Evolutionary conservation across 805 yeast genomes (phyloP).

Genomic region (Sungouiella blattae): DNA sequence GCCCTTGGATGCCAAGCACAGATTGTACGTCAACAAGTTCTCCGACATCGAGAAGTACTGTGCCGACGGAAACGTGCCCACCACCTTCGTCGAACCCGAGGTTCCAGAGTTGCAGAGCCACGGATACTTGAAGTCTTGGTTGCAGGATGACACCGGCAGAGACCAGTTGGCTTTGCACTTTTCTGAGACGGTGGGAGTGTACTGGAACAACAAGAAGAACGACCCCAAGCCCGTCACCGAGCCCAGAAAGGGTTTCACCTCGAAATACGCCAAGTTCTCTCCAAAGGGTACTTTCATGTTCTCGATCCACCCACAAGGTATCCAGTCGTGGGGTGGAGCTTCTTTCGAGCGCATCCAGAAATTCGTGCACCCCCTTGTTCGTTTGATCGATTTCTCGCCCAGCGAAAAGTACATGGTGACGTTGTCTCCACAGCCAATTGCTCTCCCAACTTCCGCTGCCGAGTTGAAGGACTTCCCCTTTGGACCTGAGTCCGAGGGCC

Average conservation of each 20-base stretch:
- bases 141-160: constrained; percentile 81
- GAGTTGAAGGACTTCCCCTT: constrained; percentile 74
- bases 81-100: constrained; percentile 66
- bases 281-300: constrained; percentile 88
- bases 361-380: constrained; percentile 84
- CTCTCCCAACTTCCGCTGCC: constrained; percentile 58
- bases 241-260: constrained; percentile 82
- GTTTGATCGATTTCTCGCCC: constrained; percentile 89
- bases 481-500: constrained; percentile 84
- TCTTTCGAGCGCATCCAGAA: constrained; percentile 68
- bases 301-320: constrained; percentile 90
- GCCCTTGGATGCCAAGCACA: constrained; percentile 91
- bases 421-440: constrained; percentile 80
- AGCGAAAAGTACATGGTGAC: constrained; percentile 87
- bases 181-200: constrained; percentile 76
- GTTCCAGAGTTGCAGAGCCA: constrained; percentile 69
- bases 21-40: constrained; percentile 78
- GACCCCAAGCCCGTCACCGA: constrained; percentile 75
- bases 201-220: constrained; percentile 76
- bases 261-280: constrained; percentile 83
- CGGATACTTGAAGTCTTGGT: constrained; percentile 86
- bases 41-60: constrained; percentile 80
- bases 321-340: constrained; percentile 94
- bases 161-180: constrained; percentile 85
- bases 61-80: constrained; percentile 55